Conservation (phyloP, 1,284 basidiomycete species). For the Athelia psychrophila region DNA sequence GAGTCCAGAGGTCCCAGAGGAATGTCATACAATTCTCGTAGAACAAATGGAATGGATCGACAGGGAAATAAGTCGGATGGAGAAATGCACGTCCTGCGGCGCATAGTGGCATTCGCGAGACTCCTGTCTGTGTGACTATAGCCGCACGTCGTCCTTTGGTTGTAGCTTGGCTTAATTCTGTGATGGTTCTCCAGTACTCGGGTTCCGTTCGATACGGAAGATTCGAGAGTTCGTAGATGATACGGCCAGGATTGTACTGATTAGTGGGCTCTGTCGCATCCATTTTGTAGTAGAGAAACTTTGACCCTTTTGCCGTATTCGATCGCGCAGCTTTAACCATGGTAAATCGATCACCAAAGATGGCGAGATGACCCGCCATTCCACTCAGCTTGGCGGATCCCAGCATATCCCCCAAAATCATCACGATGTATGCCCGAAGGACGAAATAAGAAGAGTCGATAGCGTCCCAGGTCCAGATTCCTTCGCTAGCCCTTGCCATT, state of each 20-base stretch:
- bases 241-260: not conserved
- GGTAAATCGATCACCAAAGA: constrained; percentile 3
- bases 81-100: constrained; percentile 7
- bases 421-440: not conserved
- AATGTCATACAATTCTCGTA: constrained; percentile 7
- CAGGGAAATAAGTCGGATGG: constrained; percentile 7
- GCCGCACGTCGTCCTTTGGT: not conserved
- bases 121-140: constrained; percentile 1
- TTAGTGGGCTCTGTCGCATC: not conserved
- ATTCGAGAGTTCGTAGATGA: not conserved
- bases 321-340: constrained; percentile 3
- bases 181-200: not conserved
- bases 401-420: not conserved
- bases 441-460: not conserved
- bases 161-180: not conserved
- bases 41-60: constrained; percentile 9
- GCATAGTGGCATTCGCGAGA: constrained; percentile 6
- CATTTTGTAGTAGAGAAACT: not conserved
- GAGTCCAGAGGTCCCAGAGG: constrained; percentile 6
- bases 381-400: not conserved
- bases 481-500: constrained; percentile 1
- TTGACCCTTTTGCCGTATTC: constrained; percentile 1
- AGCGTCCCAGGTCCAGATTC: not conserved
- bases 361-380: constrained; percentile 5
- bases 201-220: not conserved